Base-by-base conservation (phyloP, 2,329 filamentous ascomycete species). In the Phoma sp. region DNA sequence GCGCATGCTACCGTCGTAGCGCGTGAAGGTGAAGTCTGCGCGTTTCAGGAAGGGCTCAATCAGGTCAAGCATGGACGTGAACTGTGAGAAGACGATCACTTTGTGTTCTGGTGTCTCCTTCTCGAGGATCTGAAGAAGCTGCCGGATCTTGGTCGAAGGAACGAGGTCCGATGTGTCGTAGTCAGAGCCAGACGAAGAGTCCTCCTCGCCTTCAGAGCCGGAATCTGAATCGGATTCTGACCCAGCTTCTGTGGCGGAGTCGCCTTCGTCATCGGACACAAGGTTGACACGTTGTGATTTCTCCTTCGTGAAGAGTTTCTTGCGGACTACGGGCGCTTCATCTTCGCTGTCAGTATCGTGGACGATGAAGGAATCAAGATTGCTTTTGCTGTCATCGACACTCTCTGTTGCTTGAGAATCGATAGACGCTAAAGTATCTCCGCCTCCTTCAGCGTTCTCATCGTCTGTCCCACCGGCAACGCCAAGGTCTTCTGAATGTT, bases 61-160 rank as follows among this genome's bases (percentile, higher is more conserved):
- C 25, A 98, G 86, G 77, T 98, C 90, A 40, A 99, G 86, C 95
- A 99, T 99, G 0, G 91, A 95, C 0, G 95, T 99, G 77, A 99
- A 99, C 68, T 98, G 91, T 1, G 92, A 96, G 77, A 99, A 99
- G 60, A 99, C 92, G 67, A 99, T 99, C 71, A 96, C 96, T 72
- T 99, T 99, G 82, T 96, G 91, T 55, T 91, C 82, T 1, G 82
- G 79, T 0, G 87, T 87, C 74, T 99, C 95, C 39, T 85, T 85
- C 60, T 87, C 84, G 7, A 99, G 84, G 46, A 99, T 90, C 57
- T 86, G 82, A 68, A 96, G 84, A 18, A 98, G 83, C 65, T 95
- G 87, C 39, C 89, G 87, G 67, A 99, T 96, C 79, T 99, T 99
- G 65, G 95, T 93, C 0, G 95, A 99, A 2, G 86, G 83, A 24